Evolutionary conservation across 2,329 filamentous ascomycete genomes (phyloP), one percentile per base, ranked within the genome.

Genomic region (Aspergillus latus): DNA sequence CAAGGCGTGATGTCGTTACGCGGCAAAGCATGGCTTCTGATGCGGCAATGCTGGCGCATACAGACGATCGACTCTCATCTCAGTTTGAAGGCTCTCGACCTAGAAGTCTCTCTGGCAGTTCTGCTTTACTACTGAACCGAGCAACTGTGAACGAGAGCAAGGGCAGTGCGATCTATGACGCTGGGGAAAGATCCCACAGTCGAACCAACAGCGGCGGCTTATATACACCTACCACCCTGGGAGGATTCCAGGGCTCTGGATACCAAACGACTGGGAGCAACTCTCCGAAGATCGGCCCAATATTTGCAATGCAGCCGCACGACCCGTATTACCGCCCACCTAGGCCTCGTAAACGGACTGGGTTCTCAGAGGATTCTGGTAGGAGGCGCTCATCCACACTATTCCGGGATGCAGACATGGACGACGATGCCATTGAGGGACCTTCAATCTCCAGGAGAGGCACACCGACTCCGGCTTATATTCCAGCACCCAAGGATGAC

Each of bases 251-350:
- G 68, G 90, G 57, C 78, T 83, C 49, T 30, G 83, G 85, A 8
- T 79, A 78, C 39, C 71, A 75, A 64, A 76, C 76, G 9, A 74
- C 73, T 36, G 73, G 74, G 29, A 75, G 73, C 46, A 68, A 65
- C 65, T 75, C 78, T 64, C 74, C 77, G 51, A 68, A 71, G 45
- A 72, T 67, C 36, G 72, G 68, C 39, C 72, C 76, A 4, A 66
- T 82, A 57, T 72, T 80, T 62, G 65, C 80, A 4, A 74, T 78
- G 42, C 74, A 80, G 29, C 70, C 79, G 32, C 82, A 87, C 1
- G 91, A 96, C 70, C 90, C 90, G 0, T 97, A 94, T 68, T 97
- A 96, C 70, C 87, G 93, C 47, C 90, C 91, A 15, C 93, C 92
- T 13, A 82, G 92, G 62, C 81, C 85, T 54, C 83, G 88, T 43